Conservation (phyloP, 2,329 filamentous ascomycete species). For the Botrytis galanthina region DNA sequence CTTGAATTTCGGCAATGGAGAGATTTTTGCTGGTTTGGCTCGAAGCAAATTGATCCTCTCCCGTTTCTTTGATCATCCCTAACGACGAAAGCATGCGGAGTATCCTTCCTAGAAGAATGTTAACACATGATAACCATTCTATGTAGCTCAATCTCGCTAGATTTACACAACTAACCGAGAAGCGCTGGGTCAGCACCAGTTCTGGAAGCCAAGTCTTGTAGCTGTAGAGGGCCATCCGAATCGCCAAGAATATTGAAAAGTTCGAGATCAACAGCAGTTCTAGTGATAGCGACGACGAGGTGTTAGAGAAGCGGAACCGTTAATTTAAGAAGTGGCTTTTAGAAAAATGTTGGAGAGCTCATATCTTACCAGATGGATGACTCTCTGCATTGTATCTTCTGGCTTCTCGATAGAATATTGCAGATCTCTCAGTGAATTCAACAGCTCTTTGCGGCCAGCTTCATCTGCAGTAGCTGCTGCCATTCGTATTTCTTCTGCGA, state of each 20-base stretch:
- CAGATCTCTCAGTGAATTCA: not conserved
- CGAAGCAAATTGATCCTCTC: not conserved
- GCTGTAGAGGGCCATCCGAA: too few species aligned
- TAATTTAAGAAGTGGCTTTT: not conserved
- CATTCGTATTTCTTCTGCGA: not conserved
- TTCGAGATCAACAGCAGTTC: not conserved
- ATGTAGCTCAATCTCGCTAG: not conserved
- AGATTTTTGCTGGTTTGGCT: slow-evolving; percentile 3
- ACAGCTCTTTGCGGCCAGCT: not conserved
- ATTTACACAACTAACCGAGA: not conserved
- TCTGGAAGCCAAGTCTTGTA: not conserved
- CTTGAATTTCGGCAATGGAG: not conserved
- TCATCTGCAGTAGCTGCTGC: slow-evolving; percentile 6
- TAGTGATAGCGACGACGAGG: not conserved
- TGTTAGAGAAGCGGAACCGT: not conserved
- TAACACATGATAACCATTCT: not conserved
- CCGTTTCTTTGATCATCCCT: slow-evolving; percentile 1
- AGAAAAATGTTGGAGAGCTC: not conserved
- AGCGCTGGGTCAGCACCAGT: not conserved
- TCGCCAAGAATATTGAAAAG: not conserved
- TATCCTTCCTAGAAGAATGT: not conserved
- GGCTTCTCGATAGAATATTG: slow-evolving; percentile 17
- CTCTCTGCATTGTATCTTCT: slow-evolving; percentile 14
- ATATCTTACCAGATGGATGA: not conserved
- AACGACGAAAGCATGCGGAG: slow-evolving; percentile 11